phyloP scores from a whole-genome alignment of 2,329 filamentous ascomycete species.

The Berkeleyomyces basicola region DNA sequence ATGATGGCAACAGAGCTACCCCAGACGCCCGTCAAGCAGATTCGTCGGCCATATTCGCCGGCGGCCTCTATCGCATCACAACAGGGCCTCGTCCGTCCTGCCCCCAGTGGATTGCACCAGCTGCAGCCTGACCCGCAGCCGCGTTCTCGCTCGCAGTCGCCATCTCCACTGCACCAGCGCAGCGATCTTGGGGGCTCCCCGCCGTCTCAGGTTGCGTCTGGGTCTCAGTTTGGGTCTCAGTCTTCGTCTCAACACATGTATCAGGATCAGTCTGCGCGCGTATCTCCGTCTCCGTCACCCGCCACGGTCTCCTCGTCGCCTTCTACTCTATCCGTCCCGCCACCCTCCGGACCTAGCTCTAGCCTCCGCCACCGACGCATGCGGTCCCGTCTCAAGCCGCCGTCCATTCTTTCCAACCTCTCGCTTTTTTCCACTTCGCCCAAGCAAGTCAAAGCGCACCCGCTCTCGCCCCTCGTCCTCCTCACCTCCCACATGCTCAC shows the following conservation, averaged over 20 bases:
- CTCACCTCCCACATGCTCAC: slow-evolving; percentile 22
- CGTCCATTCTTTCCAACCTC: slow-evolving; percentile 4
- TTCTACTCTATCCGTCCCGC: not conserved
- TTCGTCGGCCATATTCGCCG: slow-evolving; percentile 7
- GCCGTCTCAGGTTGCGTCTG: not conserved
- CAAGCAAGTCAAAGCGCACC: slow-evolving; percentile 12
- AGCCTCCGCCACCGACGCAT: not conserved
- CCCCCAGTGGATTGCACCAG: not conserved
- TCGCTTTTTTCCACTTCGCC: slow-evolving; percentile 11
- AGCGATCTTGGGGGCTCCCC: not conserved
- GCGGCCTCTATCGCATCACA: not conserved
- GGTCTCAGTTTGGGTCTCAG: too few species aligned
- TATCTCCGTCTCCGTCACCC: not conserved
- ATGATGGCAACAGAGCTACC: not conserved
- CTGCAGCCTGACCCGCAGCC: not conserved
- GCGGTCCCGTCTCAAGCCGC: slow-evolving; percentile 9
- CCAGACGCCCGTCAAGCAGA: slow-evolving; percentile 9
- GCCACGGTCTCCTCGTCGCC: not conserved
- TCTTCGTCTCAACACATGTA: not conserved
- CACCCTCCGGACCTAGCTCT: not conserved
- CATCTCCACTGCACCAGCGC: not conserved
- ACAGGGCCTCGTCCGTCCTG: not conserved
- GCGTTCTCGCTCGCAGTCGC: not conserved
- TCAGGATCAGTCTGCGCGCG: not conserved
- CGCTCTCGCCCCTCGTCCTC: slow-evolving; percentile 10